Percentiles rank a stretch among this genome's conserved stretches.
Conservation (phyloP, 108 stramenopile genomes). For the Ochromonas danica region DNA sequence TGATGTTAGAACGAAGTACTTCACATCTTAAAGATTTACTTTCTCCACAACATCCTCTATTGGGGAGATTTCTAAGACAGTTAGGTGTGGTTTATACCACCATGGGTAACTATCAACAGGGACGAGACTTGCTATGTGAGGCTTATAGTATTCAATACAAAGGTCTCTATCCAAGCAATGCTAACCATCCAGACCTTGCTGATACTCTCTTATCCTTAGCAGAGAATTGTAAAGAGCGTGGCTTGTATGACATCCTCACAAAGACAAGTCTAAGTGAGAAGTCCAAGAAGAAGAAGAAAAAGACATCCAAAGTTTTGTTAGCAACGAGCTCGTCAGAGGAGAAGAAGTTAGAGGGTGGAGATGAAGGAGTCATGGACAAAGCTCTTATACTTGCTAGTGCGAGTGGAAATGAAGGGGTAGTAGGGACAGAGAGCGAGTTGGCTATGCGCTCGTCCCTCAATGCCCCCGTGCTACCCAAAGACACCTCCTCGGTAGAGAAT, state of each 20-base stretch:
- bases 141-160: neutral
- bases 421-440: too few relatives aligned
- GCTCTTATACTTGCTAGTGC: neutral
- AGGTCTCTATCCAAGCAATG: neutral
- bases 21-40: neutral
- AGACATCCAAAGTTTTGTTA: too few relatives aligned
- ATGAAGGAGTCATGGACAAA: neutral
- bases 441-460: too few relatives aligned
- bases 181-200: conserved; percentile 8
- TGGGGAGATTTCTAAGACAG: neutral
- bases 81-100: neutral
- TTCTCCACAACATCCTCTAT: neutral
- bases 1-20: neutral
- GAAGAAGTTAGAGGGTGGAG: neutral
- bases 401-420: too few relatives aligned
- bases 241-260: neutral
- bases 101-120: neutral
- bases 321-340: too few relatives aligned
- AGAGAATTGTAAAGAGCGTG: neutral
- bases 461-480: too few relatives aligned
- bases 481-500: too few relatives aligned
- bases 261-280: neutral
- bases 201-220: neutral
- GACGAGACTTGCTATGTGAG: neutral
- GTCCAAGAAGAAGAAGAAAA: neutral